Percentiles rank a stretch among this genome's conserved stretches.
phyloP scores from a whole-genome alignment of 106 monocot species.

The Hemerocallis citrina region DNA sequence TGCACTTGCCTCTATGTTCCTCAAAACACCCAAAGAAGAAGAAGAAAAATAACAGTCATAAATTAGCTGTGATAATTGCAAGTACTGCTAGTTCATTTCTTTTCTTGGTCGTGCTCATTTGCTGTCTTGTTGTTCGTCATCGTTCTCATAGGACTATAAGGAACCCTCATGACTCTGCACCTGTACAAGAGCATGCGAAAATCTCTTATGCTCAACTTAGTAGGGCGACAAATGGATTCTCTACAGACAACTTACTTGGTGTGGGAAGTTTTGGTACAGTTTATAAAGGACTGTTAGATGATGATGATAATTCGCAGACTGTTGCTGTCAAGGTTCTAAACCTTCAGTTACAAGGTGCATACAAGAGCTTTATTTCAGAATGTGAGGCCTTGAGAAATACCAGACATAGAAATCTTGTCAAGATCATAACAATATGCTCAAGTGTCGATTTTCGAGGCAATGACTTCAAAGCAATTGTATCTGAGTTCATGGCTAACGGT shows the following conservation, averaged over 20 bases:
- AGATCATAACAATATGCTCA: conserved; percentile 25
- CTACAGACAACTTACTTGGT: conserved; percentile 14
- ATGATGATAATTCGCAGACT: not conserved
- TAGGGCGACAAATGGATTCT: conserved; percentile 23
- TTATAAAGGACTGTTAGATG: not conserved
- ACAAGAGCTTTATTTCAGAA: not conserved
- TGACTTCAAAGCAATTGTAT: no score
- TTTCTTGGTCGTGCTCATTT: no score
- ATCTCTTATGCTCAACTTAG: conserved; percentile 12
- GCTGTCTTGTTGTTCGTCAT: no score
- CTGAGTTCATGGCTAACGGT: conserved; percentile 33
- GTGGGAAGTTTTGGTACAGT: no score
- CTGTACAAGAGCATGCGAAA: no score
- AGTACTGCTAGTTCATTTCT: no score
- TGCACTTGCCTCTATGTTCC: conserved; percentile 2
- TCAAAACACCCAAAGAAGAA: not conserved
- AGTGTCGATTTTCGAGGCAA: conserved; percentile 15
- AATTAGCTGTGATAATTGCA: no score
- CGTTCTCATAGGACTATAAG: no score
- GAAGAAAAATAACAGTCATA: not conserved
- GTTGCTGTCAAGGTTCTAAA: not conserved
- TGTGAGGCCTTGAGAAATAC: conserved; percentile 5
- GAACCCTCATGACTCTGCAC: no score
- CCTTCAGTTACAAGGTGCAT: not conserved
- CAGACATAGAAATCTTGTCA: conserved; percentile 28